A percentile compares a stretch with the other conserved stretches of the same genome.
Evolutionary conservation across 345 rosid genomes (phyloP).

Genomic region (Abelmoschus esculentus): DNA sequence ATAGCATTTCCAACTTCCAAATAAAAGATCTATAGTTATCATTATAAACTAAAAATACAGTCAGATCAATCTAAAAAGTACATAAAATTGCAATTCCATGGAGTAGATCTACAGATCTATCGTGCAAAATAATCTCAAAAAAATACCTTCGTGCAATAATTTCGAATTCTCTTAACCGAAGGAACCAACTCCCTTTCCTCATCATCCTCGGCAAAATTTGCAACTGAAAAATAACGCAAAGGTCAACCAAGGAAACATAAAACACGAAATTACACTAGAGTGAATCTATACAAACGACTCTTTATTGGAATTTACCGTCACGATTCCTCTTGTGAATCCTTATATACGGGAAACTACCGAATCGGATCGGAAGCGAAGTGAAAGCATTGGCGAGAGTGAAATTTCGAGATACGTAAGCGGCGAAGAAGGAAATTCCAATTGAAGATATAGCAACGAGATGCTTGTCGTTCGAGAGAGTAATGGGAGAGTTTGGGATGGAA

Average conservation of each 20-base stretch:
- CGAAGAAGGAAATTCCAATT: conserved; percentile 18
- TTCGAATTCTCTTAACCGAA: conserved; percentile 23
- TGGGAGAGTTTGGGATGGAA: conserved; percentile 40
- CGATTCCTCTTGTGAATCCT: conserved; percentile 32
- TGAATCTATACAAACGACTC: too few relatives aligned
- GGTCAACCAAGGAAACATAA: neutral
- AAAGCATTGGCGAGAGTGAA: conserved; percentile 5
- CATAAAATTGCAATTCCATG: neutral
- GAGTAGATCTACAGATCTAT: neutral
- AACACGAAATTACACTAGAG: neutral
- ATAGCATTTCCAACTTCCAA: neutral
- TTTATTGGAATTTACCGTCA: neutral
- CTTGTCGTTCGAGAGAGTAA: conserved; percentile 20
- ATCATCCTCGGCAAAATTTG: conserved; percentile 9
- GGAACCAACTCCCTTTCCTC: conserved; percentile 1
- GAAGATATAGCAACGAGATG: conserved; percentile 30
- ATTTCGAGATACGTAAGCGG: conserved; percentile 21
- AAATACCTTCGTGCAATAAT: conserved; percentile 25
- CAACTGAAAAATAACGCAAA: neutral
- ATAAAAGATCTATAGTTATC: neutral
- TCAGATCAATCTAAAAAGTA: conserved; percentile 8
- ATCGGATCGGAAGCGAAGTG: neutral
- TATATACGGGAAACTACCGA: conserved; percentile 3
- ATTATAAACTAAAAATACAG: neutral
- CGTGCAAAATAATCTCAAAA: neutral